Evolutionary conservation across 1,139 yeast species (phyloP), one percentile per base, ranked within the genome.

Genomic region (Debaryomyces subglobosus): DNA sequence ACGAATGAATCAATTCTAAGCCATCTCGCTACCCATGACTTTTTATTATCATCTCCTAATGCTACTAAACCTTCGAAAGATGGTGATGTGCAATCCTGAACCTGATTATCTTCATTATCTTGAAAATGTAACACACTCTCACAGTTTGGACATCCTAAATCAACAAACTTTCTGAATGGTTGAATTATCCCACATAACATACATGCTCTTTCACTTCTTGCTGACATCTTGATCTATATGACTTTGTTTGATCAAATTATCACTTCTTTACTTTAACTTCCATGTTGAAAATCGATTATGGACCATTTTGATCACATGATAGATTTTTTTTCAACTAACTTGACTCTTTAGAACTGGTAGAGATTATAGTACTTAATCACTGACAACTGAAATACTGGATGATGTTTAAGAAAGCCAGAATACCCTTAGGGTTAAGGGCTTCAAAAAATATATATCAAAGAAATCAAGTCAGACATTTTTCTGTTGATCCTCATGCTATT

Each of bases 11-110:
- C 96, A 24, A 94, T 87, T 68, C 97, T 84, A 50, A 94, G 76
- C 99, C 99, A 94, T 62, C 90, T 82, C 20, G 97, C 97, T 29
- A 91, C 98, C 99, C 99, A 94, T 2, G 97, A 90, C 37, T 80
- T 83, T 47, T 83, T 83, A 57, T 71, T 74, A 43, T 94, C 92
- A 51, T 87, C 91, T 46, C 96, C 91, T 55, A 91, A 78, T 1
- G 98, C 97, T 9, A 94, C 96, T 41, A 89, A 75, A 0, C 99
- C 99, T 72, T 94, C 99, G 64, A 91, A 95, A 0, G 97, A 84
- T 36, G 98, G 98, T 24, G 97, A 90, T 3, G 99, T 94, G 64
- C 97, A 91, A 61, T 91, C 97, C 65, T 89, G 88, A 25, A 86
- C 88, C 39, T 89, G 82, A 20, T 87, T 84, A 49, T 90, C 91